Conservation (phyloP, 495 filamentous ascomycete species). For the Aspergillus funiculosus region DNA sequence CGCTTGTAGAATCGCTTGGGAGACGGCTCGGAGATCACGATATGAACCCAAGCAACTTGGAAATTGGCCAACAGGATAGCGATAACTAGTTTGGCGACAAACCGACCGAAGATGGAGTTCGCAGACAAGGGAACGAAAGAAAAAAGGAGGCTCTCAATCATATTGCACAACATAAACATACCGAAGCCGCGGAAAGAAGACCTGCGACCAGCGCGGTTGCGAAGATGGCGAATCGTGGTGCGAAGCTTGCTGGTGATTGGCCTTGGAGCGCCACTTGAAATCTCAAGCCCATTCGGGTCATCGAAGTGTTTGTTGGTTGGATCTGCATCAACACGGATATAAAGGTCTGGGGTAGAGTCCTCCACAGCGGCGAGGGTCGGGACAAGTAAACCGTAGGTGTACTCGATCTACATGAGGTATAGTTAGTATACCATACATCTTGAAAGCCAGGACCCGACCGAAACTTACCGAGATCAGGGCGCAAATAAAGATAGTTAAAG, state of each 20-base stretch:
- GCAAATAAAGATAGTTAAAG: constrained; percentile 13
- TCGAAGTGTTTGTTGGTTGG: constrained; percentile 31
- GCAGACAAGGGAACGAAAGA: constrained; percentile 24
- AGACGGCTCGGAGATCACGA: constrained; percentile 53
- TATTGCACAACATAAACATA: constrained; percentile 28
- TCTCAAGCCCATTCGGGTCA: constrained; percentile 31
- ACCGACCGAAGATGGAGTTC: constrained; percentile 28
- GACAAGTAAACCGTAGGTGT: constrained; percentile 55
- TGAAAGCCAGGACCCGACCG: neutral
- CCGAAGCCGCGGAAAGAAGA: constrained; percentile 55
- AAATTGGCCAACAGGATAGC: constrained; percentile 44
- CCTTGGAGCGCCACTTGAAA: constrained; percentile 21
- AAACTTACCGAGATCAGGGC: constrained; percentile 21
- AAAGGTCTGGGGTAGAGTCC: constrained; percentile 53
- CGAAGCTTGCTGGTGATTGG: constrained; percentile 58
- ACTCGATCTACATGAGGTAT: constrained; percentile 36
- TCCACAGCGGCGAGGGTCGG: constrained; percentile 58
- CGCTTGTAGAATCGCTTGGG: constrained; percentile 47
- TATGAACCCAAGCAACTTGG: constrained; percentile 55
- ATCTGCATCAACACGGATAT: constrained; percentile 41
- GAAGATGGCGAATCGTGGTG: constrained; percentile 53
- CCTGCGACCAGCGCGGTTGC: constrained; percentile 45
- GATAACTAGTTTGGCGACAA: constrained; percentile 34
- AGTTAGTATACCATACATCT: neutral
- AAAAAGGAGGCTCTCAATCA: constrained; percentile 28